These are phyloP conservation scores for Xerocomus minutiporus DNA, from an alignment of 1,284 basidiomycete genomes.

Conservation along the genomic window DNA sequence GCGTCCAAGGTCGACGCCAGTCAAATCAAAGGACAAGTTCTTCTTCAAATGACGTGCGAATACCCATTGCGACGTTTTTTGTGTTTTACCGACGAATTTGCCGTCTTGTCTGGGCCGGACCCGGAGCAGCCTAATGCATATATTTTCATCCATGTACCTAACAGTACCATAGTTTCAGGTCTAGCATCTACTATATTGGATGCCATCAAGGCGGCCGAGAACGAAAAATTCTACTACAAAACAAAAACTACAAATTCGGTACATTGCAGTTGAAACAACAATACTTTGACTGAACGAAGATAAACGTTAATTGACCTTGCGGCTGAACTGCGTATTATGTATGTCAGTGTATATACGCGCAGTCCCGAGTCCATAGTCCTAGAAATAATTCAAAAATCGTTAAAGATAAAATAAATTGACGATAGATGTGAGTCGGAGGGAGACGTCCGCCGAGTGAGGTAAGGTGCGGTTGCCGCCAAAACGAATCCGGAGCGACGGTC, in stretches of 20 bases:
- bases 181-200: neutral
- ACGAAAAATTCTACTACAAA: neutral
- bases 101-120: too few relatives aligned
- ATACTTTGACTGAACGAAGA: neutral
- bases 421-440: conserved; percentile 1
- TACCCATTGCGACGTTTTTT: too few relatives aligned
- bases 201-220: conserved; percentile 10
- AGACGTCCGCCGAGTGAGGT: conserved; percentile 15
- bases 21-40: conserved; percentile 36
- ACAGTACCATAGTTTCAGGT: neutral
- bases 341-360: conserved; percentile 6
- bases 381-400: conserved; percentile 14
- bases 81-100: neutral
- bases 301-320: neutral
- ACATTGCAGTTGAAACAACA: neutral
- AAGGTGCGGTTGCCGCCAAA: conserved; percentile 7
- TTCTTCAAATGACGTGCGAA: conserved; percentile 35
- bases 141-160: neutral
- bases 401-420: conserved; percentile 23
- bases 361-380: conserved; percentile 18
- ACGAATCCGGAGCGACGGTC: conserved; percentile 18
- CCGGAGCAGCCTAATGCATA: neutral
- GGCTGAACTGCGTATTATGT: neutral
- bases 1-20: conserved; percentile 18
- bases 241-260: conserved; percentile 5